Evolutionary conservation across 2,329 filamentous ascomycete genomes (phyloP), one percentile per base, ranked within the genome.

Genomic region (Talaromyces verruculosus): DNA sequence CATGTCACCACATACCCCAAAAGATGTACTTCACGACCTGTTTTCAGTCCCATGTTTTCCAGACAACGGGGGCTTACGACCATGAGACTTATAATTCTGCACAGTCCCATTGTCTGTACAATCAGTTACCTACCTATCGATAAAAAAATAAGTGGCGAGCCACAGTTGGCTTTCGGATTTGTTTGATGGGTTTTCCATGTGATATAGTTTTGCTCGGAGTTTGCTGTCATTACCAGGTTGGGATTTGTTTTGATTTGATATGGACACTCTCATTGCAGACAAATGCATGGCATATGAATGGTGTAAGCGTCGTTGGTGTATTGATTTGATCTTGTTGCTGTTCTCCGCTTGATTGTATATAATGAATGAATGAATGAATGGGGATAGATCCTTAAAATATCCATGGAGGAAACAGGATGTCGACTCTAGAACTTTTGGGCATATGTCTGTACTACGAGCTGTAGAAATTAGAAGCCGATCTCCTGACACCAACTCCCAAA

Each of bases 271-370:
- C 61, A 30, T 41, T 39, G 60, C 61, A 55, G 17, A 37, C n/a
- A 49, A 25, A 33, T 55, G 61, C 61, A 45, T 63, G 47, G 61
- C 61, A 63, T 55, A 55, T 55, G 51, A 55, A 55, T 19, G 61
- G 37, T 55, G 55, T 51, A 35, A 60, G 47, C n/a, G 15, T 53
- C 37, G 43, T 35, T 55, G 33, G 33, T 39, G 10, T 37, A 37
- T n/a, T 37, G 17, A 17, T 64, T 22, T 58, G 13, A 30, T 63
- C 30, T 45, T 22, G 25, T 41, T 53, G 17, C 11, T 28, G 30
- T 35, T 45, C 28, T 35, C 19, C n/a, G 17, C n/a, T 63, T 39
- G 35, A 41, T 35, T 64, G 62, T 64, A 64, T 30, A 64, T 64
- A 64, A 58, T 39, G 62, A 64, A 17, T 64, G 62, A 55, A 57